Evolutionary conservation across 305 asterid species (phyloP).

Genomic region (Plantago coronopus): DNA sequence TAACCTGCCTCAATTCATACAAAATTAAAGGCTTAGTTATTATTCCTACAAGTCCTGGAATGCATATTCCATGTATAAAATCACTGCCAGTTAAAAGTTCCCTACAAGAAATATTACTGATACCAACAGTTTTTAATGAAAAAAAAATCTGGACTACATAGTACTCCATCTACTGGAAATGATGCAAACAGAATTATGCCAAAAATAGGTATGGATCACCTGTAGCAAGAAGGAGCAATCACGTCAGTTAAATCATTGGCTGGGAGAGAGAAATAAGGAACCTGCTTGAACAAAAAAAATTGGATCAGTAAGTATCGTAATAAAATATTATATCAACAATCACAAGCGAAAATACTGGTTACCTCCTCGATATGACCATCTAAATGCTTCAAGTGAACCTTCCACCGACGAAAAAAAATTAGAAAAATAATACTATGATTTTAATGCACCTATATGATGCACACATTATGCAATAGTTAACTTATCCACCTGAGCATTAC

Average conservation of each 20-base stretch:
- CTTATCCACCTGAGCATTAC: not conserved
- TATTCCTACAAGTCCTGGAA: not conserved
- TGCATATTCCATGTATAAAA: not conserved
- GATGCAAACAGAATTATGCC: not conserved
- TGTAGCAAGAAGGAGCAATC: constrained; percentile 97
- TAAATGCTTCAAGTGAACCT: constrained; percentile 97
- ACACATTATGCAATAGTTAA: not conserved
- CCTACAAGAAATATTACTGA: too few species aligned
- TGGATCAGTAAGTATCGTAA: constrained; percentile 34
- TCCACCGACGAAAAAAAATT: constrained; percentile 24
- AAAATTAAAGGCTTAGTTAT: not conserved
- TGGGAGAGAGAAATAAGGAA: constrained; percentile 98
- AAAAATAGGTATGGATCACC: constrained; percentile 34
- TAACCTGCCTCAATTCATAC: not conserved
- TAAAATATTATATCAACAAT: constrained; percentile 27
- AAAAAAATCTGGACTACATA: too few species aligned
- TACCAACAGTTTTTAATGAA: too few species aligned
- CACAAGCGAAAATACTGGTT: constrained; percentile 20
- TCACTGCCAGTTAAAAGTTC: not conserved
- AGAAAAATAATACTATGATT: constrained; percentile 7
- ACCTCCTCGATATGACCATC: constrained; percentile 99
- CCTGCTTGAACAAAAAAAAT: constrained; percentile 60
- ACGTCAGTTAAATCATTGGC: constrained; percentile 95
- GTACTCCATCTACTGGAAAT: not conserved
- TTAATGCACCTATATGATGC: not conserved